Percentiles rank a stretch among this genome's conserved stretches.
phyloP scores from a whole-genome alignment of 2,329 filamentous ascomycete species.

The Huntiella omanensis region DNA sequence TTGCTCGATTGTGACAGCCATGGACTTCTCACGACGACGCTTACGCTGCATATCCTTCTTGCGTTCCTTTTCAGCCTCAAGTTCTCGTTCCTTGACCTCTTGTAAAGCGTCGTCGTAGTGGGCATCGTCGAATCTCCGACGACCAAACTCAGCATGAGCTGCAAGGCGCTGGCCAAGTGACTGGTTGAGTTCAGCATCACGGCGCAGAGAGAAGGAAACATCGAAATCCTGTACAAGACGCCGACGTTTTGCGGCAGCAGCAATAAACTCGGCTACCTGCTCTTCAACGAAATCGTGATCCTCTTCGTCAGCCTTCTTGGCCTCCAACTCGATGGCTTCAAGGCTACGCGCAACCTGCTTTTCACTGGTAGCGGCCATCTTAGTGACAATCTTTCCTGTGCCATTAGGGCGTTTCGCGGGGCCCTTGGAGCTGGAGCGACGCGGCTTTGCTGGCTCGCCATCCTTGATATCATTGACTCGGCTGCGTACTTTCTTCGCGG shows the following conservation, averaged over 20 bases:
- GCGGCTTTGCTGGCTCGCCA: conserved; percentile 28
- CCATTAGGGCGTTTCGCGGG: conserved; percentile 39
- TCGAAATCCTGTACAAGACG: conserved; percentile 48
- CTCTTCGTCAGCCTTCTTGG: conserved; percentile 11
- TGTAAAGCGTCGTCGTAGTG: conserved; percentile 67
- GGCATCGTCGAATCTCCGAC: conserved; percentile 54
- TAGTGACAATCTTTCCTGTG: conserved; percentile 39
- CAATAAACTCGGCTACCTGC: conserved; percentile 31
- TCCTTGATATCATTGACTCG: conserved; percentile 33
- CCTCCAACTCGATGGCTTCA: conserved; percentile 28
- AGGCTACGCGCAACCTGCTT: conserved; percentile 20
- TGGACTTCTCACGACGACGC: conserved; percentile 83
- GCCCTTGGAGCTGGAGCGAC: conserved; percentile 34
- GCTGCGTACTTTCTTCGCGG: conserved; percentile 22
- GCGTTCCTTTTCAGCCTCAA: conserved; percentile 89
- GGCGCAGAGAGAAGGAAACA: conserved; percentile 40
- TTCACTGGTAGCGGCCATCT: conserved; percentile 32
- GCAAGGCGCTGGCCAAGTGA: conserved; percentile 42
- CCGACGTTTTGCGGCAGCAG: conserved; percentile 47
- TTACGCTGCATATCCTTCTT: conserved; percentile 99
- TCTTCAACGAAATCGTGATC: conserved; percentile 22
- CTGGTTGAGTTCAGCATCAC: conserved; percentile 39
- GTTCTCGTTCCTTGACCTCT: conserved; percentile 75
- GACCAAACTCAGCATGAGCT: conserved; percentile 50
- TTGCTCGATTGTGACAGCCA: conserved; percentile 80